A percentile compares a stretch with the other conserved stretches of the same genome.
Conservation (phyloP, 2,329 filamentous ascomycete species). For the Neofusicoccum laricinum region DNA sequence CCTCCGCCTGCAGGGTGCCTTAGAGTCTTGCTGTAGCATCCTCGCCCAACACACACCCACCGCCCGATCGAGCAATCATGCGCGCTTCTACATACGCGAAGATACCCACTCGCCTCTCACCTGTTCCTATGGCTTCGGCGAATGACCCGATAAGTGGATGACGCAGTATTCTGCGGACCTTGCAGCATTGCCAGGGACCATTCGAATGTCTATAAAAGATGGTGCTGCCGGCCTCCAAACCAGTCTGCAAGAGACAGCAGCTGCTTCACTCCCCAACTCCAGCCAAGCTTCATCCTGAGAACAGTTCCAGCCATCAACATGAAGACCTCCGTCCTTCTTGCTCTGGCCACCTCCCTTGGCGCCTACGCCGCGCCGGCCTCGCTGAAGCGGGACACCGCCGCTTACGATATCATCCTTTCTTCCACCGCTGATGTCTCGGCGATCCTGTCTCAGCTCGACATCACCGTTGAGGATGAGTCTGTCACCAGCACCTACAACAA, state of each 20-base stretch:
- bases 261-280: not conserved
- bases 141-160: constrained; percentile 13
- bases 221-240: not conserved
- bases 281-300: not conserved
- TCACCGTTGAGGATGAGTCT: constrained; percentile 1
- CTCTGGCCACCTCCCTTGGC: constrained; percentile 6
- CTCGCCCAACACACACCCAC: not conserved
- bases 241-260: not conserved
- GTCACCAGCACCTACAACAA: constrained; percentile 14
- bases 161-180: not conserved
- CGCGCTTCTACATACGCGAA: not conserved
- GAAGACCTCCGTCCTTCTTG: constrained; percentile 7
- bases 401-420: constrained; percentile 10
- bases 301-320: not conserved
- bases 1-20: constrained; percentile 1
- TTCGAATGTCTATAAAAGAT: constrained; percentile 2
- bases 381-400: constrained; percentile 2
- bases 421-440: constrained; percentile 3
- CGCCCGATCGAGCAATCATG: constrained; percentile 5
- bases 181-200: not conserved
- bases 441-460: constrained; percentile 3
- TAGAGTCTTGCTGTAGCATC: not conserved
- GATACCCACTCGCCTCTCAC: not conserved
- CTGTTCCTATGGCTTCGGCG: constrained; percentile 5
- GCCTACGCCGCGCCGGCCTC: constrained; percentile 1